A percentile compares a stretch with the other conserved stretches of the same genome.
Evolutionary conservation across 2,329 filamentous ascomycete genomes (phyloP).

Genomic region (Diaporthe humulicola): DNA sequence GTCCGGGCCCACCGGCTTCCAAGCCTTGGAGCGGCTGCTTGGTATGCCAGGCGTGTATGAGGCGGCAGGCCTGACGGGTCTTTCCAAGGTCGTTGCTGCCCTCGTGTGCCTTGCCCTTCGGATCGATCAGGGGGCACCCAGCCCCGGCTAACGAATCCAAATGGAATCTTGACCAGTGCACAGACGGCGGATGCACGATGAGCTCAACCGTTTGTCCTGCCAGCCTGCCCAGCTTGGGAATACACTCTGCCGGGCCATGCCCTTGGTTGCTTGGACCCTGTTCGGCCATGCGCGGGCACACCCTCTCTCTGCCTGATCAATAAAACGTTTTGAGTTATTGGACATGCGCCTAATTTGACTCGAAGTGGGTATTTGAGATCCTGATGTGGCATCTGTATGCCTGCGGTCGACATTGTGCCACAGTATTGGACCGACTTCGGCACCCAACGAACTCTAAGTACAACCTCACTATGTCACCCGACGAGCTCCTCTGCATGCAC

Average conservation of each 20-base stretch:
- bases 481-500: background rate
- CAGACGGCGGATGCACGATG: slow-evolving; percentile 22
- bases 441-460: background rate
- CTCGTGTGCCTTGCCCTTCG: background rate
- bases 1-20: slow-evolving; percentile 20
- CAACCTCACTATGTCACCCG: background rate
- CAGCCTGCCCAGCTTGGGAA: slow-evolving; percentile 12
- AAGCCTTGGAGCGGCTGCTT: slow-evolving; percentile 15
- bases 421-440: slow-evolving; percentile 19
- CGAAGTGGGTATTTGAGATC: slow-evolving; percentile 27
- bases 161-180: slow-evolving; percentile 11
- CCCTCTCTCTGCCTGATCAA: slow-evolving; percentile 19
- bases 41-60: slow-evolving; percentile 6
- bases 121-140: slow-evolving; percentile 2
- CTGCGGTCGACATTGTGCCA: background rate
- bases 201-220: slow-evolving; percentile 19
- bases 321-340: slow-evolving; percentile 2
- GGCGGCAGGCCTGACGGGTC: background rate
- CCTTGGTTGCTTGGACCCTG: slow-evolving; percentile 20
- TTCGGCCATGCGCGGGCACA: slow-evolving; percentile 23
- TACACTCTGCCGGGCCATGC: slow-evolving; percentile 5
- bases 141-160: background rate
- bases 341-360: slow-evolving; percentile 15
- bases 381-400: background rate
- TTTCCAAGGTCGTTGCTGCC: background rate